These are phyloP conservation scores for Sarocladiaceae sp. DNA, from an alignment of 2,329 filamentous ascomycete species.

Conservation along the genomic window DNA sequence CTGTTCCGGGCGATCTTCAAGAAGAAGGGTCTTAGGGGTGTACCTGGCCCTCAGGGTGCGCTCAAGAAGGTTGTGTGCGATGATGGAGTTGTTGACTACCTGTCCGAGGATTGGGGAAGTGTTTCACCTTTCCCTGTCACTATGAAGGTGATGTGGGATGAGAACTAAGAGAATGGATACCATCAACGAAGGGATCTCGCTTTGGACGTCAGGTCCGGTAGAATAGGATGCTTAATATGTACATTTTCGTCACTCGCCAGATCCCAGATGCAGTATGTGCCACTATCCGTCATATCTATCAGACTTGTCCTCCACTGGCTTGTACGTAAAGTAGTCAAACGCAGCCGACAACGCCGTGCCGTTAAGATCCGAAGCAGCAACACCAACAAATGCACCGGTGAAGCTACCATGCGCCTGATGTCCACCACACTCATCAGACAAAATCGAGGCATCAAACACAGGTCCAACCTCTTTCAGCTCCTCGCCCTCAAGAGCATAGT, in stretches of 20 bases:
- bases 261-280: no score
- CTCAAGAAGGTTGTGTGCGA: constrained; percentile 59
- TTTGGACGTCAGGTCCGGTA: no score
- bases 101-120: constrained; percentile 61
- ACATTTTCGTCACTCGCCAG: no score
- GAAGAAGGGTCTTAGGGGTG: constrained; percentile 56
- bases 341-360: constrained; percentile 40
- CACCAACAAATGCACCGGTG: constrained; percentile 56
- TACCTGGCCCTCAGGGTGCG: constrained; percentile 59
- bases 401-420: constrained; percentile 60
- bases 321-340: constrained; percentile 51
- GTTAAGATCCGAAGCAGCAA: constrained; percentile 53
- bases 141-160: constrained; percentile 53
- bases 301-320: constrained; percentile 39
- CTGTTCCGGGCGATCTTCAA: constrained; percentile 65
- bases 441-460: constrained; percentile 52
- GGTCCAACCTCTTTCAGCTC: constrained; percentile 46
- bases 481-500: constrained; percentile 44
- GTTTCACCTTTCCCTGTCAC: constrained; percentile 42
- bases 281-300: constrained; percentile 41
- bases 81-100: constrained; percentile 55
- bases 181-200: no score
- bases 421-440: constrained; percentile 61
- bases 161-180: constrained; percentile 17
- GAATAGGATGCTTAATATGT: no score